Conservation (phyloP, 441 rosid species). For the Jatropha multifida region DNA sequence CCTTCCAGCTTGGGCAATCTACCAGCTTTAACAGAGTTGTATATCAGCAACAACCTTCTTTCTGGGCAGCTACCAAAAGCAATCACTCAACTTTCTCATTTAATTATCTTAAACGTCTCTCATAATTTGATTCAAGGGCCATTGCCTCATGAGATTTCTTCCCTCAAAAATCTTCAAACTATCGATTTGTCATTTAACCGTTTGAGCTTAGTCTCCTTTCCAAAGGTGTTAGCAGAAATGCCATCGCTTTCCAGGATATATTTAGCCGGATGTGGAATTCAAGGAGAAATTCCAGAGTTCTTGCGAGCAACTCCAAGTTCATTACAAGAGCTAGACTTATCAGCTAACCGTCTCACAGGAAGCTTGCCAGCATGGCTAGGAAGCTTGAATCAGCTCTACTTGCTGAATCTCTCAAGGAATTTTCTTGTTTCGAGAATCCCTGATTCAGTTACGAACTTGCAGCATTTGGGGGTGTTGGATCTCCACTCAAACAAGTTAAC, state of each 20-base stretch:
- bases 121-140: slow-evolving; percentile 44
- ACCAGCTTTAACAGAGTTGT: slow-evolving; percentile 46
- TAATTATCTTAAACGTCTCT: slow-evolving; percentile 39
- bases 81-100: slow-evolving; percentile 36
- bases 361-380: slow-evolving; percentile 54
- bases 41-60: slow-evolving; percentile 38
- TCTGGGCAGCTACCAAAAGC: slow-evolving; percentile 40
- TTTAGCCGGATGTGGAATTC: slow-evolving; percentile 48
- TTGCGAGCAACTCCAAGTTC: slow-evolving; percentile 42
- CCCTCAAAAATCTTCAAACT: slow-evolving; percentile 48
- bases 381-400: slow-evolving; percentile 42
- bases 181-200: slow-evolving; percentile 51
- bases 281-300: slow-evolving; percentile 43
- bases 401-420: slow-evolving; percentile 48
- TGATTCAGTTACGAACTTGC: slow-evolving; percentile 33
- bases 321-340: slow-evolving; percentile 46
- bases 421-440: slow-evolving; percentile 40
- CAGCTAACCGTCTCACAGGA: slow-evolving; percentile 42
- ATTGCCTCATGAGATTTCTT: slow-evolving; percentile 41
- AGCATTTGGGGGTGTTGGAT: slow-evolving; percentile 38
- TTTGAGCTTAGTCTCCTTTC: slow-evolving; percentile 39
- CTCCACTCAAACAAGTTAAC: slow-evolving; percentile 53
- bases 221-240: slow-evolving; percentile 38
- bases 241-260: slow-evolving; percentile 43
- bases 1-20: slow-evolving; percentile 46